phyloP scores from a whole-genome alignment of 1,284 basidiomycete genomes.

The Marasmius oreades region DNA sequence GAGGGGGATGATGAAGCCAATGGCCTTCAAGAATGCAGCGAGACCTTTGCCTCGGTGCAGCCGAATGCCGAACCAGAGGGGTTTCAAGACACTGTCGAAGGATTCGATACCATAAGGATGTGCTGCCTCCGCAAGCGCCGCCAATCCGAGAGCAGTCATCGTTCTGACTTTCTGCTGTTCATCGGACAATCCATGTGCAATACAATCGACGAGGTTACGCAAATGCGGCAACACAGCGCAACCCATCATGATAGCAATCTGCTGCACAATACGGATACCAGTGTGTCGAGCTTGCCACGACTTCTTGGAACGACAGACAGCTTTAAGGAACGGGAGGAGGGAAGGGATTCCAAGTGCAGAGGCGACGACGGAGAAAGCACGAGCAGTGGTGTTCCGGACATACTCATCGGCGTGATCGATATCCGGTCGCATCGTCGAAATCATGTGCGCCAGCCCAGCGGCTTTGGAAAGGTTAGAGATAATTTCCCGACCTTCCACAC shows the following conservation, averaged over 20 bases:
- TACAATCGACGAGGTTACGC: slow-evolving; percentile 94
- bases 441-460: slow-evolving; percentile 99
- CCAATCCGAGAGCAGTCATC: slow-evolving; percentile 97
- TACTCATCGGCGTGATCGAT: slow-evolving; percentile 99
- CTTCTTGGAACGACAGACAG: slow-evolving; percentile 98
- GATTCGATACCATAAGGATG: slow-evolving; percentile 99
- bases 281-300: slow-evolving; percentile 99
- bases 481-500: slow-evolving; percentile 98
- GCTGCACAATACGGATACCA: slow-evolving; percentile 98
- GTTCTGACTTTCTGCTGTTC: slow-evolving; percentile 99
- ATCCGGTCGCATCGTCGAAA: slow-evolving; percentile 99
- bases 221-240: slow-evolving; percentile 98
- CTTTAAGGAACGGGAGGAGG: slow-evolving; percentile 95
- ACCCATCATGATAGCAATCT: slow-evolving; percentile 99
- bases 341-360: slow-evolving; percentile 98
- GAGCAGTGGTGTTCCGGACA: slow-evolving; percentile 97
- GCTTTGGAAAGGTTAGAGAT: slow-evolving; percentile 99
- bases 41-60: slow-evolving; percentile 97
- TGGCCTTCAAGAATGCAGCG: slow-evolving; percentile 97
- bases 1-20: slow-evolving; percentile 98
- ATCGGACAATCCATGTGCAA: slow-evolving; percentile 93
- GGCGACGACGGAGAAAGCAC: slow-evolving; percentile 98
- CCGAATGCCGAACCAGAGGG: slow-evolving; percentile 96
- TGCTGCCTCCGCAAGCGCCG: slow-evolving; percentile 94
- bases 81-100: slow-evolving; percentile 97